These are phyloP conservation scores for Mariannaea elegans DNA, from an alignment of 2,329 filamentous ascomycete genomes.

Conservation along the genomic window DNA sequence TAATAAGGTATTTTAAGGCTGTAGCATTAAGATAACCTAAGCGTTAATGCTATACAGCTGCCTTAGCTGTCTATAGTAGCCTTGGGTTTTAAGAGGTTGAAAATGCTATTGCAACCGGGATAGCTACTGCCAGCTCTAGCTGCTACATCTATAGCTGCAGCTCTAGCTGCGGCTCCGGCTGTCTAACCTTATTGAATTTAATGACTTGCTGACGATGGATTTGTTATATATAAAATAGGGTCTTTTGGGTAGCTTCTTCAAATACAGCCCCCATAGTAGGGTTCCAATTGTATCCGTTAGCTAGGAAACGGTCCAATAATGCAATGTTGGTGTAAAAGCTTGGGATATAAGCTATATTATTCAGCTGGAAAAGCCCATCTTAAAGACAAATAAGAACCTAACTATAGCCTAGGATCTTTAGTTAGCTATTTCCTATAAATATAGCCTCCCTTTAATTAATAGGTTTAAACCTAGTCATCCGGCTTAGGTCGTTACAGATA, in stretches of 20 bases:
- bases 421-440: background rate
- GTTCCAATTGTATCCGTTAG: slow-evolving; percentile 16
- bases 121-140: no score
- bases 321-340: slow-evolving; percentile 11
- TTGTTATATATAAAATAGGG: background rate
- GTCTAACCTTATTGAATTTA: slow-evolving; percentile 2
- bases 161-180: no score
- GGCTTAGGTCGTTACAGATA: slow-evolving; percentile 3
- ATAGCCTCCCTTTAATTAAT: background rate
- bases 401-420: slow-evolving; percentile 17
- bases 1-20: background rate
- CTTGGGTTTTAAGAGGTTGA: background rate
- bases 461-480: background rate
- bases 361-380: no score
- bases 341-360: slow-evolving; percentile 16
- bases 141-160: no score
- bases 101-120: no score
- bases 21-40: background rate
- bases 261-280: background rate
- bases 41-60: background rate
- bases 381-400: no score
- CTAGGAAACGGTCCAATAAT: slow-evolving; percentile 3
- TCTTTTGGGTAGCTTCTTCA: background rate
- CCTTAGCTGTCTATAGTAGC: background rate
- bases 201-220: background rate